Evolutionary conservation across 306 rosid species (phyloP).

Genomic region (Neltuma alba): DNA sequence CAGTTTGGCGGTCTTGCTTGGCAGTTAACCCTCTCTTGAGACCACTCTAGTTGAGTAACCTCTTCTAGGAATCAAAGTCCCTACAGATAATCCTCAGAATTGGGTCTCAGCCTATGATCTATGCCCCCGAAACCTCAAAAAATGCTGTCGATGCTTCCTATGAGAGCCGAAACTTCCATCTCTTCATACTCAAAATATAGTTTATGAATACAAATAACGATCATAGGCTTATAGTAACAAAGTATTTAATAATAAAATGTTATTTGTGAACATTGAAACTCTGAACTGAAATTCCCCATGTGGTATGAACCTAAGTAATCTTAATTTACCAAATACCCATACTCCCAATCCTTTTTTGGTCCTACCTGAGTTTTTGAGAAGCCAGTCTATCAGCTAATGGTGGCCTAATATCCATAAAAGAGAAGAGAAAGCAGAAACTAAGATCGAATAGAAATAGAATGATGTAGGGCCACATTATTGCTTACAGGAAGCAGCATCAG

Average conservation of each 20-base stretch:
- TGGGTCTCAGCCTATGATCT: background rate
- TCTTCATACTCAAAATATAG: background rate
- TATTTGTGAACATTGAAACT: background rate
- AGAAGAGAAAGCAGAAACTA: slow-evolving; percentile 11
- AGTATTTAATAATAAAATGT: background rate
- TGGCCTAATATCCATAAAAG: background rate
- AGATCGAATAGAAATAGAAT: background rate
- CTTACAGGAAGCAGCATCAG: slow-evolving; percentile 76
- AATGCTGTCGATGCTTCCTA: background rate
- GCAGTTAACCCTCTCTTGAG: background rate
- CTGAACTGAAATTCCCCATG: background rate
- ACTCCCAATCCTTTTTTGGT: background rate
- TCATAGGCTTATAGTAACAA: background rate
- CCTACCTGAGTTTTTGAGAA: background rate
- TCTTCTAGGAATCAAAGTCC: background rate
- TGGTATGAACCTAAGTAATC: background rate
- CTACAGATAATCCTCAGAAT: background rate
- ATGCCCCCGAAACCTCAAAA: background rate
- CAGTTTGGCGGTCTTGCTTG: background rate
- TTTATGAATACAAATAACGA: background rate
- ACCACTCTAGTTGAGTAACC: background rate
- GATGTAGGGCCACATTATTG: slow-evolving; percentile 10
- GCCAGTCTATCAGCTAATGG: background rate
- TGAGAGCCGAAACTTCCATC: background rate
- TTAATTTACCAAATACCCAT: background rate